Base-by-base conservation (phyloP, 192 early-diverging fungal genomes). In the Rhizophagus clarus region DNA sequence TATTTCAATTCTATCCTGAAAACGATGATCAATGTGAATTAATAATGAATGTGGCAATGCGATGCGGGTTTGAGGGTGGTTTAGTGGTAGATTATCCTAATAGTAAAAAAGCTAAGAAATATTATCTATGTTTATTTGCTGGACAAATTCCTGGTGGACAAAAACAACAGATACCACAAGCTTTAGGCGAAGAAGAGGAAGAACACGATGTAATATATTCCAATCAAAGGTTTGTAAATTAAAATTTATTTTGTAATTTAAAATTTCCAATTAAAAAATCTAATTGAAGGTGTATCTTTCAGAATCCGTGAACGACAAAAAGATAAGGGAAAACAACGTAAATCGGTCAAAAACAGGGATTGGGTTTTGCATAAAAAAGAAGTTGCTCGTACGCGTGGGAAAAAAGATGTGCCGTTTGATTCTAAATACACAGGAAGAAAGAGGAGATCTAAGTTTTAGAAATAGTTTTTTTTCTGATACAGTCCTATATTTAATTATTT, bases 1-100 rank as follows among this genome's bases (percentile, higher is more conserved):
- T 99, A 31, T 99, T 98, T 87, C 98, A 99, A 87, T 98, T 99
- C 79, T 98, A 99, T 82, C 97, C 98, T 1, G 97, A 98, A 83
- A 97, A 97, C 84, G 93, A 96, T 76, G 87, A 92, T 69, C 98
- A 99, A 84, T 90, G 97, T 51, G 94, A 99, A 80, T 88, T 98
- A 88, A 95, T 99, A 75, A 93, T 96, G 82, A 88, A 91, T 61
- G 86, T 86, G 9, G 96, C 98, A 14, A 95, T 96, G 84, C 91
- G 92, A 74, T 94, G 94, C 82, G 98, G 98, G 45, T 99, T 99
- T 80, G 95, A 96, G 29, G 97, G 97, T 66, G 98, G 98, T 78
- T 81, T 99, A 20, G 91, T 99, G 0, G 91, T 98, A 9, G 97
- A 99, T 84, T 98, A 95, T 81, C 98, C 98, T 45, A 98, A 98